Base-by-base conservation (phyloP, 2,329 filamentous ascomycete genomes). In the Penicillium corylophilum region DNA sequence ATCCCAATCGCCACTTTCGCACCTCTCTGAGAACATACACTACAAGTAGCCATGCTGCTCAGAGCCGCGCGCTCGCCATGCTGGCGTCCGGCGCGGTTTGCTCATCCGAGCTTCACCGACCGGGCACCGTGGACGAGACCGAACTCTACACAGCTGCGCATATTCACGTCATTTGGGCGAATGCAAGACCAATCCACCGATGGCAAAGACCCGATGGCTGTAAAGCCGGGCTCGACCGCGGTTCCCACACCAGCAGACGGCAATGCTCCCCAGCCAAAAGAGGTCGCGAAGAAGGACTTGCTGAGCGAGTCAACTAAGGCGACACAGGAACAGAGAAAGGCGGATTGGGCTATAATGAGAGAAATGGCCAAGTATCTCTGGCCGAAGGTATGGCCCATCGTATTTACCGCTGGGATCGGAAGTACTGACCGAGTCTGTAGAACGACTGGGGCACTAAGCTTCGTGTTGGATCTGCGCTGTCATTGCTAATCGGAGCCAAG, bases 261-360 rank as follows among this genome's bases (percentile, higher is more conserved):
- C 50, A 58, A 57, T 40, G 48, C 52, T 28, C 46, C 52, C 15
- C 57, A 55, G 39, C 64, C 59, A 24, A 41, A 41, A 41, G 59
- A 64, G 48, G 55, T 50, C 39, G 68, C 71, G 47, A 73, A 74
- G 52, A 84, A 86, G 61, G 79, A 83, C 26, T 72, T 92, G 39
- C 81, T 88, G 18, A 75, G 80, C 12, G 79, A 87, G 66, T 81
- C 88, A 55, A 86, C 83, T 1, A 68, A 83, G 66, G 85, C 84
- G 45, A 86, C 85, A 18, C 85, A 92, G 64, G 90, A 96, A 74
- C 95, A 99, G 79, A 85, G 94, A 63, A 95, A 92, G 75, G 93
- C 92, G 8, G 94, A 99, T 68, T 96, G 93, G 93, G 92, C 92
- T 43, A 99, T 99, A 61, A 94, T 99, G 80, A 95, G 89, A 74